phyloP scores from a whole-genome alignment of 495 filamentous ascomycete genomes.

The Cudoniella acicularis region DNA sequence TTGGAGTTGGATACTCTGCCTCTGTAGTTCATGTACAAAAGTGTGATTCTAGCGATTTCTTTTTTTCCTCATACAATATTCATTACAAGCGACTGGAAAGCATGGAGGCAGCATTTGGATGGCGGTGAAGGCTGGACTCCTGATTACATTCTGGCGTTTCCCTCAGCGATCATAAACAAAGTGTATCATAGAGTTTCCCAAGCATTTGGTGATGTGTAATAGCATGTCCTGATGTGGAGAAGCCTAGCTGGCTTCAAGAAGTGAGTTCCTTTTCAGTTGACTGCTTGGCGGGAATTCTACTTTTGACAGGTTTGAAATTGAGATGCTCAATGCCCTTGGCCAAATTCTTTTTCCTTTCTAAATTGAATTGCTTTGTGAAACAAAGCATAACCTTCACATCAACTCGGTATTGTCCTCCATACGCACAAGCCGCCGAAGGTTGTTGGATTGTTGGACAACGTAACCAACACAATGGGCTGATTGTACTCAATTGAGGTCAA shows the following conservation, averaged over 20 bases:
- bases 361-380: too few species aligned
- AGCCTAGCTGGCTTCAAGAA: background rate
- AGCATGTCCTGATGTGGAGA: background rate
- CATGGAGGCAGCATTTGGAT: background rate
- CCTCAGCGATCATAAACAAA: background rate
- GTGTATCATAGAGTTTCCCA: background rate
- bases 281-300: too few species aligned
- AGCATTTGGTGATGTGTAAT: background rate
- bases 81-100: background rate
- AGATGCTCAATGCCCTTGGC: too few species aligned
- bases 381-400: too few species aligned
- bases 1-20: background rate
- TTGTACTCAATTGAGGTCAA: background rate
- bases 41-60: background rate
- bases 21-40: background rate
- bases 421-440: too few species aligned
- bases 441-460: too few species aligned
- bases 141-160: background rate
- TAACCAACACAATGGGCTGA: too few species aligned
- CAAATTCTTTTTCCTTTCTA: too few species aligned
- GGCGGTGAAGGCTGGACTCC: background rate
- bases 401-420: too few species aligned
- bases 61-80: background rate
- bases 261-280: background rate
- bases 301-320: too few species aligned